Base-by-base conservation (phyloP, 2,329 filamentous ascomycete genomes). In the Talaromyces rugulosus region DNA sequence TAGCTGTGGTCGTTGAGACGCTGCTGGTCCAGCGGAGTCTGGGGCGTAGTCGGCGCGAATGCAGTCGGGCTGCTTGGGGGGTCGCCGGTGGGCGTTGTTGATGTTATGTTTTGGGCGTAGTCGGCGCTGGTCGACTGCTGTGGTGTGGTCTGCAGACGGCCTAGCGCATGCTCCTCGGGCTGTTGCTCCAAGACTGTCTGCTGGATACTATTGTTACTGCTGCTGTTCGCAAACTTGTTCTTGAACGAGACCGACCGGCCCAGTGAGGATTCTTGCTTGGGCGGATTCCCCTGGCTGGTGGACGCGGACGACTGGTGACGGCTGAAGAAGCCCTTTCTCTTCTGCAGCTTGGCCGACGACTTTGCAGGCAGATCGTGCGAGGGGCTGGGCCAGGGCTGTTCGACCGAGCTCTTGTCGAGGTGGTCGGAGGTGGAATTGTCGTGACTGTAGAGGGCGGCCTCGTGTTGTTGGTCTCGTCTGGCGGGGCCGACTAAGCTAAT, bases 311-410 rank as follows among this genome's bases (percentile, higher is more conserved):
- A 30, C 64, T 59, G 28, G 30, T 64, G 58, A 4, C 59, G 62
- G 28, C 52, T 56, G 44, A 64, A 64, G 36, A 64, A 54, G 31
- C 62, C 60, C 28, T 62, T 64, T 18, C 62, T 64, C 23, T 59
- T 62, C 36, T 62, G 66, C 63, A 27, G 64, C 18, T 65, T 61
- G 28, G 58, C 44, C 8, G 44, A 33, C 36, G 59, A 57, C 59
- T 60, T 64, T 31, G 66, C 63, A 51, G 60, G 62, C 40, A 63
- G 55, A 5, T 62, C 60, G 23, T 58, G 33, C 6, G 60, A 31
- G 56, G 61, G 47, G 63, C 40, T 62, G 56, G 67, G 64, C 65
- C 66, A 70, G 61, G 68, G 66, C 58, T 57, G 61, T 9, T 64
- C 62, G 23, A 44, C 30, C 5, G 55, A 36, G 47, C 42, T 28